Conservation (phyloP, 495 filamentous ascomycete species). For the Tuber microsphaerosporum region DNA sequence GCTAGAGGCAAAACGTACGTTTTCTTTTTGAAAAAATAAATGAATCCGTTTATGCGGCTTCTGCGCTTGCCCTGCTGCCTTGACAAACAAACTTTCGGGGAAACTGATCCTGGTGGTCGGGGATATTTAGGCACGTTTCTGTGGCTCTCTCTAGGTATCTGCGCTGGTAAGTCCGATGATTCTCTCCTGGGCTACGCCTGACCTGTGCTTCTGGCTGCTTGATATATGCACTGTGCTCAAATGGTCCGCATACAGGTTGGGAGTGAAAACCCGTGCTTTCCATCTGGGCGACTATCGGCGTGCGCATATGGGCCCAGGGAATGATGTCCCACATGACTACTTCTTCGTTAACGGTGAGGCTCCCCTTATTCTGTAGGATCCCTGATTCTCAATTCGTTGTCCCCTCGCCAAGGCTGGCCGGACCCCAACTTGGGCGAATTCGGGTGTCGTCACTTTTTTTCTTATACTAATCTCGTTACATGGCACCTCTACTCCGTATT, state of each 20-base stretch:
- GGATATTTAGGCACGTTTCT: constrained; percentile 66
- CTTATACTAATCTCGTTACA: constrained; percentile 20
- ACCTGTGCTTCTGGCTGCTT: constrained; percentile 8
- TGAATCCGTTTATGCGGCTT: background rate
- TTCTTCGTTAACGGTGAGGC: constrained; percentile 79
- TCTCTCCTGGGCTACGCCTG: background rate
- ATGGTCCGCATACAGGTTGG: constrained; percentile 58
- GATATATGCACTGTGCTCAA: constrained; percentile 26
- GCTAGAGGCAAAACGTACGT: constrained; percentile 92
- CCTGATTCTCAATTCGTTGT: constrained; percentile 30
- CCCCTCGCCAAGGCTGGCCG: constrained; percentile 22
- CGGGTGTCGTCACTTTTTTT: constrained; percentile 23
- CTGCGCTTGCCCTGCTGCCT: background rate
- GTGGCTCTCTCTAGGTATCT: constrained; percentile 93
- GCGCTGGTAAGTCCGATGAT: constrained; percentile 60
- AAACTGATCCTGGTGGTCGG: constrained; percentile 26
- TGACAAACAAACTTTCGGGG: background rate
- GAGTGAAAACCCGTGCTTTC: constrained; percentile 95
- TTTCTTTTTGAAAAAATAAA: constrained; percentile 11
- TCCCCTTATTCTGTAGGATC: constrained; percentile 27
- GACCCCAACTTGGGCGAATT: constrained; percentile 11
- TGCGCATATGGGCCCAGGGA: constrained; percentile 75
- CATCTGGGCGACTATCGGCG: constrained; percentile 95
- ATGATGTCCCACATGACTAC: constrained; percentile 92
- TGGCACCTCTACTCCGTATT: constrained; percentile 17